Base-by-base conservation (phyloP, 495 filamentous ascomycete species). In the Trypethelium eluteriae region DNA sequence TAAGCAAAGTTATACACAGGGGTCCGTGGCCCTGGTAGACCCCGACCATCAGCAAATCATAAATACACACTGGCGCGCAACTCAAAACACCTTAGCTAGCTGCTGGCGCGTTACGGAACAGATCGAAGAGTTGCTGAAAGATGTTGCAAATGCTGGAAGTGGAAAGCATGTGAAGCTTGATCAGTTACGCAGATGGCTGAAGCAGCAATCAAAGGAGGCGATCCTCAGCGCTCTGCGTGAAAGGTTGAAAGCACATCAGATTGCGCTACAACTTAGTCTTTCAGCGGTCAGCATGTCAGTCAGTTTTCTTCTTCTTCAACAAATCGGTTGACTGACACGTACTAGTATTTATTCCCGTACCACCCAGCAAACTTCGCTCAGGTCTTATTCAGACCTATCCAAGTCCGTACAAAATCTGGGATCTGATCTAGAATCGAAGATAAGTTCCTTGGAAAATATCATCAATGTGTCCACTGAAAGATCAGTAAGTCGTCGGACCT, bases 131-230 rank as follows among this genome's bases (percentile, higher is more conserved):
- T 59, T 59, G 32, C 53, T 59, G 1, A 59, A 59, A 59, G 53
- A 59, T 36, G n/a, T 59, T 59, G 53, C 53, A 36, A 59, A 59
- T 59, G 32, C 53, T 14, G 53, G 53, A 59, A 59, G 53, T 36
- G 53, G 53, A 36, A 59, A 59, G 36, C 53, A 59, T 59, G 53
- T 59, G 32, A 59, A 59, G 53, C 53, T 59, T 59, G 53, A 59
- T 32, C 53, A 59, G 32, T 59, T 59, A 59, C 53, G 53, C 53
- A 59, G 32, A 59, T 59, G 53, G 53, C 53, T 59, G 14, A 36
- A 59, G 53, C 53, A 59, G 32, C 53, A 59, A 59, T 59, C 53
- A 36, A 59, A 36, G 32, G 53, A 59, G 53, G 53, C 4, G 53
- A 59, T 32, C 53, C 53, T 59, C 32, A 59, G 53, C 14, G 14